Percentiles rank a stretch among this genome's conserved stretches.
These are phyloP conservation scores for Leptographium wingfieldii DNA, from an alignment of 2,329 filamentous ascomycete genomes.

Conservation along the genomic window DNA sequence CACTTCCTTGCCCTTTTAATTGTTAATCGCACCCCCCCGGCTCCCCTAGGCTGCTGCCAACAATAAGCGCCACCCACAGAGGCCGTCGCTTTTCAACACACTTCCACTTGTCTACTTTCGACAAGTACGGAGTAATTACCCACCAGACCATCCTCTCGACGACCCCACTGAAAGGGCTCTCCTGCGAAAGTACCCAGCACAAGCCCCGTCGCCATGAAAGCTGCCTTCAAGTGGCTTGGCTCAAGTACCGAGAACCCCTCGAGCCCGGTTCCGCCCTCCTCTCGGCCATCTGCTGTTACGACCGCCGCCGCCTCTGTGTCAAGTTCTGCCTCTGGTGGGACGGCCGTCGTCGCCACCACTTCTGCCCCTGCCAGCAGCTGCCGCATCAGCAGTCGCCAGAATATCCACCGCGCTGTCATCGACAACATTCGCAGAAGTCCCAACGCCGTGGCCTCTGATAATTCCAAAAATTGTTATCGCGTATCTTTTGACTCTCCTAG, in stretches of 20 bases:
- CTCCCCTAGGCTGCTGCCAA: neutral
- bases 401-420: neutral
- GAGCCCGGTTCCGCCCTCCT: conserved; percentile 2
- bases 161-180: neutral
- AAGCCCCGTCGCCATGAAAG: conserved; percentile 2
- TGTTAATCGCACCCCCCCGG: neutral
- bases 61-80: conserved; percentile 5
- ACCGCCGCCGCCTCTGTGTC: neutral
- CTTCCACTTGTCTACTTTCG: neutral
- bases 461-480: conserved; percentile 25
- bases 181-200: conserved; percentile 2
- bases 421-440: conserved; percentile 2
- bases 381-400: neutral
- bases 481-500: conserved; percentile 17
- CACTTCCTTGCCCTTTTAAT: neutral
- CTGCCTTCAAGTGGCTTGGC: conserved; percentile 7
- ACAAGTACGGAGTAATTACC: neutral
- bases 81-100: neutral
- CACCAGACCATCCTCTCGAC: neutral
- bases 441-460: conserved; percentile 12
- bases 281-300: neutral
- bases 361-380: neutral
- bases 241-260: conserved; percentile 12
- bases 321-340: neutral
- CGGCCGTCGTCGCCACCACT: neutral